Percentiles rank a stretch among this genome's conserved stretches.
These are phyloP conservation scores for Aureobasidium sp. DNA, from an alignment of 2,329 filamentous ascomycete genomes.

Conservation along the genomic window DNA sequence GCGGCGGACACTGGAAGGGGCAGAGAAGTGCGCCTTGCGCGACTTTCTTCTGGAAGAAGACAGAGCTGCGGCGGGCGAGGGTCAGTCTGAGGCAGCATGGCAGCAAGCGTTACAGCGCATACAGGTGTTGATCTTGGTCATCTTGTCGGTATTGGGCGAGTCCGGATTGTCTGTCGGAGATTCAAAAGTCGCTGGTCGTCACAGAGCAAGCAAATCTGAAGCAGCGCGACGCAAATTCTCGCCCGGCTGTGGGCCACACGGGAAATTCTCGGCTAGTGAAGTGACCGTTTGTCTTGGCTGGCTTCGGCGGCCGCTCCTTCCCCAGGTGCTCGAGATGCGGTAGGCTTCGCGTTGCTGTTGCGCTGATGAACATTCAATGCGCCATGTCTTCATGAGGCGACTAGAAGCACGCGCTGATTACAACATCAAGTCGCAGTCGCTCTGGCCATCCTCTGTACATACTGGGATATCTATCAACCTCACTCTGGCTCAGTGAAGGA, in stretches of 20 bases:
- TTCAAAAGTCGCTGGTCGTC: conserved; percentile 13
- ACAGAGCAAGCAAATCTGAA: not conserved
- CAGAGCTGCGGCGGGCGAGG: conserved; percentile 41
- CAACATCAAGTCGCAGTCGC: not conserved
- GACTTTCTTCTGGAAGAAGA: conserved; percentile 93
- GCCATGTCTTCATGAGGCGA: not conserved
- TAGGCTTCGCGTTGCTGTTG: not conserved
- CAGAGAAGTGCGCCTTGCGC: conserved; percentile 96
- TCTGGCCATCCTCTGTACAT: not conserved
- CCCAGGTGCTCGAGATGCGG: not conserved
- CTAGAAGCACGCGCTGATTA: not conserved
- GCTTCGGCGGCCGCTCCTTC: not conserved
- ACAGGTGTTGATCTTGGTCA: conserved; percentile 64
- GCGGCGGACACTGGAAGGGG: conserved; percentile 88
- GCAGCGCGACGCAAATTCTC: not conserved
- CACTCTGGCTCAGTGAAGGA: not conserved
- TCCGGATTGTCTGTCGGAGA: conserved; percentile 8
- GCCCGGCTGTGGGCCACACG: not conserved
- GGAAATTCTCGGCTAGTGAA: not conserved
- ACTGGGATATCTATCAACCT: not conserved
- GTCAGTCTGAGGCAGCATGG: conserved; percentile 1
- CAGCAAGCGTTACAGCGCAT: conserved; percentile 22
- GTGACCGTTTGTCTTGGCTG: not conserved
- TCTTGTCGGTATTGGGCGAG: conserved; percentile 39
- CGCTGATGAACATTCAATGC: not conserved